These are phyloP conservation scores for Ceratobasidium sp. DNA, from an alignment of 1,284 basidiomycete genomes.

Conservation along the genomic window DNA sequence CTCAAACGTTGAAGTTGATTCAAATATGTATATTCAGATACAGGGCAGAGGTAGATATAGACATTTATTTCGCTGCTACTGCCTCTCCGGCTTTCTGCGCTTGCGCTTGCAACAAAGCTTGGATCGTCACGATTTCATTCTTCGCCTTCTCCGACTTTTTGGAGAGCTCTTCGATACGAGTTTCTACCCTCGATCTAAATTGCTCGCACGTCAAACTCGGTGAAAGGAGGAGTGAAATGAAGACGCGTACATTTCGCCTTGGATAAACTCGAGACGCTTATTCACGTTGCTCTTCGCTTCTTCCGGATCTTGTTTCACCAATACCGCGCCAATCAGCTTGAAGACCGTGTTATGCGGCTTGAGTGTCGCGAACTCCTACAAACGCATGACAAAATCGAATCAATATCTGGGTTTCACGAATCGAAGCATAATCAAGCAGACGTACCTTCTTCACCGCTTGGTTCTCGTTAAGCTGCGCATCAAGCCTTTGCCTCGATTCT, in stretches of 20 bases:
- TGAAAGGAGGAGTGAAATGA: background rate
- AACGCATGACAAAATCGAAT: background rate
- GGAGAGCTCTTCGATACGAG: slow-evolving; percentile 81
- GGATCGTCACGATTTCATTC: slow-evolving; percentile 78
- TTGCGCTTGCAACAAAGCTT: slow-evolving; percentile 68
- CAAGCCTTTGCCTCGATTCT: slow-evolving; percentile 84
- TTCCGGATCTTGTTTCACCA: slow-evolving; percentile 89
- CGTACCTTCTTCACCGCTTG: slow-evolving; percentile 89
- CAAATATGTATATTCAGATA: background rate
- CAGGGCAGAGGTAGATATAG: background rate
- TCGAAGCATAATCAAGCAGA: slow-evolving; percentile 15
- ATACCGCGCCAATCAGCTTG: slow-evolving; percentile 92
- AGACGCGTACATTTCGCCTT: slow-evolving; percentile 83
- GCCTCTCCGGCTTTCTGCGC: slow-evolving; percentile 46
- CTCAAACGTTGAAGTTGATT: background rate
- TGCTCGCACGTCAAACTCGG: background rate
- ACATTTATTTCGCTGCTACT: slow-evolving; percentile 22
- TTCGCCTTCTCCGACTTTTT: slow-evolving; percentile 83
- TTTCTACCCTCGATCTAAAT: slow-evolving; percentile 84
- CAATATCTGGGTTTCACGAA: background rate
- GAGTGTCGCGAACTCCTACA: slow-evolving; percentile 85
- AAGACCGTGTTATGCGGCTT: slow-evolving; percentile 86
- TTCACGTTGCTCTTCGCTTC: slow-evolving; percentile 94
- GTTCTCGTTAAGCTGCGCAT: slow-evolving; percentile 92
- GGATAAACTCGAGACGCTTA: slow-evolving; percentile 93